phyloP scores from a whole-genome alignment of 768 basidiomycete genomes.

The Hericium rajendrae region DNA sequence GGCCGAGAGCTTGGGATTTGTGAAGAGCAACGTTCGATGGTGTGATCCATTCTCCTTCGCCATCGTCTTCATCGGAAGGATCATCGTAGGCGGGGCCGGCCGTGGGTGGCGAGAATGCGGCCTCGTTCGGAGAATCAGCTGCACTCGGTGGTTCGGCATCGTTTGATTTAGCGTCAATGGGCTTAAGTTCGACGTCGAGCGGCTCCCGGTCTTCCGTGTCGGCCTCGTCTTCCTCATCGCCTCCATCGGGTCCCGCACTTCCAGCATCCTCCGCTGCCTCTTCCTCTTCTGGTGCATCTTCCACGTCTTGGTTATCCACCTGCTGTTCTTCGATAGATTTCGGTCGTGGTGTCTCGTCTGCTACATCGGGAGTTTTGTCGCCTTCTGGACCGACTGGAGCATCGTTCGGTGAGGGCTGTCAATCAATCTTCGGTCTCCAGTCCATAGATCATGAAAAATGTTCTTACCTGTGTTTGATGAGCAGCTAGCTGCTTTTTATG shows the following conservation, averaged over 20 bases:
- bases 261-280: constrained; percentile 12
- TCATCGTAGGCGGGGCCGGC: constrained; percentile 52
- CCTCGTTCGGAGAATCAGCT: constrained; percentile 1
- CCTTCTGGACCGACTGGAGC: not conserved
- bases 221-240: constrained; percentile 15
- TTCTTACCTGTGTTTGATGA: constrained; percentile 18
- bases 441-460: not conserved
- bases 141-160: not conserved
- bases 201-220: constrained; percentile 24
- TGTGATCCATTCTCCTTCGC: constrained; percentile 96
- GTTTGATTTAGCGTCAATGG: constrained; percentile 9
- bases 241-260: not conserved
- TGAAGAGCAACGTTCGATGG: constrained; percentile 76
- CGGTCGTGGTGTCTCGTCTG: constrained; percentile 5
- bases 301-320: constrained; percentile 4
- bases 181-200: constrained; percentile 36
- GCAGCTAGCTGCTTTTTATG: constrained; percentile 25
- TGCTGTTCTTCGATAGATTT: not conserved
- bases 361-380: not conserved
- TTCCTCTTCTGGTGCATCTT: constrained; percentile 10
- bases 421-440: not conserved
- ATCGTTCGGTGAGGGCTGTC: not conserved
- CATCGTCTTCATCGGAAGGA: constrained; percentile 70
- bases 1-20: constrained; percentile 79
- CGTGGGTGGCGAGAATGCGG: constrained; percentile 9